Evolutionary conservation across 768 basidiomycete species (phyloP), one percentile per base, ranked within the genome.

Genomic region (Kwoniella dendrophila): DNA sequence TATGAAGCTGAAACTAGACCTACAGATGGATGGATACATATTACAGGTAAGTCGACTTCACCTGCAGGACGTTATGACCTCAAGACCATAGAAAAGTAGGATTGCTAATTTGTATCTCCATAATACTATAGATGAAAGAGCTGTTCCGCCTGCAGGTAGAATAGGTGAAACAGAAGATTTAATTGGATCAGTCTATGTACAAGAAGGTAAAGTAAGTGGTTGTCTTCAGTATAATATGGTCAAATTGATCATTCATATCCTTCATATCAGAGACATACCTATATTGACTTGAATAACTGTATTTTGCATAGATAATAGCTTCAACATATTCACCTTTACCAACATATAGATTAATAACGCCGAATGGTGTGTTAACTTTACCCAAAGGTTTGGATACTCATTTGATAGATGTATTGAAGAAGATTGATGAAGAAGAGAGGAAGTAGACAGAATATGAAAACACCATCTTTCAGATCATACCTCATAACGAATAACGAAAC

Each of bases 101-200:
- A 40, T 2, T 14, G 3, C 38, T n/a, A 40, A 20, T 22, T 48
- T 12, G 22, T 29, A 12, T 48, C 45, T 4, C 26, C 6, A n/a
- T 45, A n/a, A 24, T 30, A 6, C 7, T 8, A 7, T 41, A 78
- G 77, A 78, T 53, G 73, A 74, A 47, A 43, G 77, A 54, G 74
- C 72, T 2, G 29, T 74, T 0, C 76, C 78, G 6, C 78, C 78
- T 0, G 74, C 74, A 24, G 76, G 76, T 12, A 59, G 78, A 33
- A 79, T 79, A 45, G 74, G 73, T 16, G 78, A 79, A 58, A 71
- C 74, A 10, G 76, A 79, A 59, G 78, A 79, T 60, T 62, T 77
- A n/a, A 74, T 79, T 20, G 76, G 70, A 5, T 67, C 66, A 14
- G 72, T 79, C n/a, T 79, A 74, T 53, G 78, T 79, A 1, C 61